Percentiles rank a stretch among this genome's conserved stretches.
phyloP scores from a whole-genome alignment of 2,329 filamentous ascomycete genomes.

The Fusarium guadeloupense region DNA sequence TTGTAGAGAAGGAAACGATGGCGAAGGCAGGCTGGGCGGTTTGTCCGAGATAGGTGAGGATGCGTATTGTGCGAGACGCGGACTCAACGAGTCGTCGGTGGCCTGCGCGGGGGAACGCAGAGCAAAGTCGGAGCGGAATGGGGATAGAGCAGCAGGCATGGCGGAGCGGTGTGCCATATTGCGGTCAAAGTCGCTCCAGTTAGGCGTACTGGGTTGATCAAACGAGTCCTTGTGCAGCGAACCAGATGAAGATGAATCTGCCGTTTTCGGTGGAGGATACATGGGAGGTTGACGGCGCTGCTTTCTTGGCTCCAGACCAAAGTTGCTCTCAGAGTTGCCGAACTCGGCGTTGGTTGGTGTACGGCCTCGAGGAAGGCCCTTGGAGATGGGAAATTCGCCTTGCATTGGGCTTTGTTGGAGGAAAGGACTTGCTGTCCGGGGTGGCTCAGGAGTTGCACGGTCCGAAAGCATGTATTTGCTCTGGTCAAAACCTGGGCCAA shows the following conservation, averaged over 20 bases:
- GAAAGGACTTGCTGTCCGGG: constrained; percentile 42
- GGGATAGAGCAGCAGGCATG: constrained; percentile 49
- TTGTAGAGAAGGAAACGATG: constrained; percentile 49
- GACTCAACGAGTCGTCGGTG: constrained; percentile 10
- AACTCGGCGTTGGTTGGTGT: constrained; percentile 27
- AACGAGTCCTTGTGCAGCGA: constrained; percentile 5
- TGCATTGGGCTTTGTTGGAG: constrained; percentile 40
- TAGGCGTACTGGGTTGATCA: constrained; percentile 31
- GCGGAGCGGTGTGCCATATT: constrained; percentile 47
- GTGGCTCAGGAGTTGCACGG: constrained; percentile 27
- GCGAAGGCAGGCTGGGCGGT: constrained; percentile 49
- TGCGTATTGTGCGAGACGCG: constrained; percentile 33
- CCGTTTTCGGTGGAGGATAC: constrained; percentile 34
- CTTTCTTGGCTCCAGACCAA: constrained; percentile 35
- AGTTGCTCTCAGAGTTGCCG: background rate
- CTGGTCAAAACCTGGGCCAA: constrained; percentile 35
- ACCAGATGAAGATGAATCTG: constrained; percentile 5
- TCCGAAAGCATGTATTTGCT: constrained; percentile 34
- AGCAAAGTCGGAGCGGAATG: constrained; percentile 31
- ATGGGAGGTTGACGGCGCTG: constrained; percentile 36
- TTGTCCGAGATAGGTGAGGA: constrained; percentile 44
- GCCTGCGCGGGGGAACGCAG: constrained; percentile 22
- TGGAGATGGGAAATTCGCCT: constrained; percentile 48
- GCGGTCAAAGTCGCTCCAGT: constrained; percentile 44
- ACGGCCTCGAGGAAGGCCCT: constrained; percentile 50